Evolutionary conservation across 257 asterid genomes (phyloP).

Genomic region (Fraxinus cuspidata): DNA sequence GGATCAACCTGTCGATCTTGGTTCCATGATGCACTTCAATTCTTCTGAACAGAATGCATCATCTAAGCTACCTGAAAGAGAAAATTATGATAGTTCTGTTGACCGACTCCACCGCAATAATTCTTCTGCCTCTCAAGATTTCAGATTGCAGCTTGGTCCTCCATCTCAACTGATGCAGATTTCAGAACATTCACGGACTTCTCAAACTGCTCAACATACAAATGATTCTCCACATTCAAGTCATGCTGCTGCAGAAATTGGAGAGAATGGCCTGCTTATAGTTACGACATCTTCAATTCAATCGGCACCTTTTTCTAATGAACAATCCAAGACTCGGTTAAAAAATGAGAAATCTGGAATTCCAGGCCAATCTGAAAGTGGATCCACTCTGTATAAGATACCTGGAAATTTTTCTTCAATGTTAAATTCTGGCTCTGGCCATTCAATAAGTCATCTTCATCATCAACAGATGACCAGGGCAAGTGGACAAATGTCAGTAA

Average conservation of each 20-base stretch:
- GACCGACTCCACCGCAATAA: constrained; percentile 54
- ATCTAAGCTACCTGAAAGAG: constrained; percentile 50
- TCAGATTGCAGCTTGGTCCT: constrained; percentile 90
- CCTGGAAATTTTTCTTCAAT: constrained; percentile 50
- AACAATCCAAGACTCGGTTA: constrained; percentile 40
- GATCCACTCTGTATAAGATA: constrained; percentile 35
- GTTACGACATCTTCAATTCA: constrained; percentile 43
- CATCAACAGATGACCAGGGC: constrained; percentile 44
- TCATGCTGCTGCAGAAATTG: constrained; percentile 45
- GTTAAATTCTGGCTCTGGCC: constrained; percentile 48
- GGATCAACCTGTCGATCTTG: constrained; percentile 64
- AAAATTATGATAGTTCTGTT: constrained; percentile 51
- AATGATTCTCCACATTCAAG: constrained; percentile 36
- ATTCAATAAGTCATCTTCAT: constrained; percentile 49
- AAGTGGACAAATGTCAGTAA: constrained; percentile 47
- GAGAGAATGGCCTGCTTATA: constrained; percentile 42
- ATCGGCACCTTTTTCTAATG: constrained; percentile 42
- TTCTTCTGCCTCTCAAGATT: constrained; percentile 73
- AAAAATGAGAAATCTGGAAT: constrained; percentile 42
- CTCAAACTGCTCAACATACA: constrained; percentile 44
- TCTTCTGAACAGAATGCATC: constrained; percentile 48
- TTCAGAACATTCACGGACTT: constrained; percentile 45
- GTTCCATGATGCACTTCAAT: constrained; percentile 38
- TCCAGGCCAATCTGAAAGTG: constrained; percentile 39
- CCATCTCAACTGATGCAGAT: constrained; percentile 63